Evolutionary conservation across 768 basidiomycete genomes (phyloP).

Genomic region (Mycena floridula): DNA sequence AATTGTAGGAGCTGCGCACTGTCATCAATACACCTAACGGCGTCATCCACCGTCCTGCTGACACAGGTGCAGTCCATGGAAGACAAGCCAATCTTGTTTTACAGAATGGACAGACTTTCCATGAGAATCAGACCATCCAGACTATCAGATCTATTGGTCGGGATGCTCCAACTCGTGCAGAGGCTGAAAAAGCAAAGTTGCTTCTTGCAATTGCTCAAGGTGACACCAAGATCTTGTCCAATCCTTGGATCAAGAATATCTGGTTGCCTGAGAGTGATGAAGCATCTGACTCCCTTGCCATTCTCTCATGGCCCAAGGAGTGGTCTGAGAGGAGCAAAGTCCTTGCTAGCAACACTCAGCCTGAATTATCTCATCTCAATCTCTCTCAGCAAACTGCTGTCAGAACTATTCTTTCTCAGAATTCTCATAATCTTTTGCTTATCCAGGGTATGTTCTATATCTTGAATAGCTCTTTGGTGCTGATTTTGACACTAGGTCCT

Average conservation of each 20-base stretch:
- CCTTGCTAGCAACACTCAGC: not conserved
- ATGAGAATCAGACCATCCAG: slow-evolving; percentile 26
- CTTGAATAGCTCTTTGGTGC: no score
- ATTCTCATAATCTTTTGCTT: slow-evolving; percentile 32
- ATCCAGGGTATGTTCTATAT: no score
- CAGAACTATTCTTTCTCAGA: slow-evolving; percentile 38
- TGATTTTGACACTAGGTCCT: slow-evolving; percentile 26
- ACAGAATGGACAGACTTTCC: slow-evolving; percentile 7
- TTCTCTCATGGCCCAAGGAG: slow-evolving; percentile 33
- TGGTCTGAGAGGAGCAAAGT: slow-evolving; percentile 20
- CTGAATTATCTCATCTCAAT: slow-evolving; percentile 24
- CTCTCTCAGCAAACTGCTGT: slow-evolving; percentile 41
- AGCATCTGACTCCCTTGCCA: no score
- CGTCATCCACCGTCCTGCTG: slow-evolving; percentile 35
- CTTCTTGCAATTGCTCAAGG: slow-evolving; percentile 41
- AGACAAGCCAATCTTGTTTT: slow-evolving; percentile 12
- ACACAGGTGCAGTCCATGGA: slow-evolving; percentile 38
- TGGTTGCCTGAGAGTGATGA: slow-evolving; percentile 33
- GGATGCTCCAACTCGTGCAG: slow-evolving; percentile 54
- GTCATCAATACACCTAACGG: slow-evolving; percentile 18
- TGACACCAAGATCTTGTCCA: slow-evolving; percentile 24
- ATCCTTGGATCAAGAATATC: slow-evolving; percentile 45
- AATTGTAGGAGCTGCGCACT: slow-evolving; percentile 22
- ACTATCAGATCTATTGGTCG: slow-evolving; percentile 46
- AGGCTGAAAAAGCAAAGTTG: slow-evolving; percentile 35